Conservation (phyloP, 2,329 filamentous ascomycete genomes). For the Zymoseptoria pseudotritici region DNA sequence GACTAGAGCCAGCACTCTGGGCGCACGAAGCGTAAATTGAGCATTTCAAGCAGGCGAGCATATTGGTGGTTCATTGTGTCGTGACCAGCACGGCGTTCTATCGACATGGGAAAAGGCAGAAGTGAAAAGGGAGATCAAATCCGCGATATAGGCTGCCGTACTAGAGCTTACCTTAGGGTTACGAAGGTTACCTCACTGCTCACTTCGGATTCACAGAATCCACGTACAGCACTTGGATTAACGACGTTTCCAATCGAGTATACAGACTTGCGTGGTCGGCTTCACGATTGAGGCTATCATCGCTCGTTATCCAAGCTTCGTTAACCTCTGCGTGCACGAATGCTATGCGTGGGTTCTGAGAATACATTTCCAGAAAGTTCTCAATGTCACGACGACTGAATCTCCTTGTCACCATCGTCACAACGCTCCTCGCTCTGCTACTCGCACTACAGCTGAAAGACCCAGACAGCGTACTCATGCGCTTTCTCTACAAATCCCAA, state of each 20-base stretch:
- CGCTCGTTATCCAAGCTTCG: not conserved
- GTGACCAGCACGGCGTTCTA: too few relatives aligned
- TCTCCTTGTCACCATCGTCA: not conserved
- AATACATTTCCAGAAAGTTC: not conserved
- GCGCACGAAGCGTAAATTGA: not conserved
- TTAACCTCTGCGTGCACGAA: not conserved
- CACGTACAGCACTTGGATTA: too few relatives aligned
- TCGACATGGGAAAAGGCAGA: not conserved
- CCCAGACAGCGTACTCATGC: conserved; percentile 8
- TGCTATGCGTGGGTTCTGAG: not conserved
- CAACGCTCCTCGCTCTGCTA: conserved; percentile 1
- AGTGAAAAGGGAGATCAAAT: not conserved
- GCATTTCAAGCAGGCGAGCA: not conserved
- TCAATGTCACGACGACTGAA: conserved; percentile 7
- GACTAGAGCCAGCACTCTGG: not conserved
- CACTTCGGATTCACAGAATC: not conserved
- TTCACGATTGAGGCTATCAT: not conserved
- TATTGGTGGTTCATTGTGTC: not conserved
- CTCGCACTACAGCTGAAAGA: conserved; percentile 3
- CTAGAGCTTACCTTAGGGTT: not conserved
- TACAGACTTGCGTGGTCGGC: not conserved
- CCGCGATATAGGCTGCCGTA: not conserved
- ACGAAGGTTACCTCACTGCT: not conserved
- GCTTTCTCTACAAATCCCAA: conserved; percentile 1
- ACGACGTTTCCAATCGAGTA: too few relatives aligned